Base-by-base conservation (phyloP, 2,329 filamentous ascomycete species). In the Cryphonectria parasitica region DNA sequence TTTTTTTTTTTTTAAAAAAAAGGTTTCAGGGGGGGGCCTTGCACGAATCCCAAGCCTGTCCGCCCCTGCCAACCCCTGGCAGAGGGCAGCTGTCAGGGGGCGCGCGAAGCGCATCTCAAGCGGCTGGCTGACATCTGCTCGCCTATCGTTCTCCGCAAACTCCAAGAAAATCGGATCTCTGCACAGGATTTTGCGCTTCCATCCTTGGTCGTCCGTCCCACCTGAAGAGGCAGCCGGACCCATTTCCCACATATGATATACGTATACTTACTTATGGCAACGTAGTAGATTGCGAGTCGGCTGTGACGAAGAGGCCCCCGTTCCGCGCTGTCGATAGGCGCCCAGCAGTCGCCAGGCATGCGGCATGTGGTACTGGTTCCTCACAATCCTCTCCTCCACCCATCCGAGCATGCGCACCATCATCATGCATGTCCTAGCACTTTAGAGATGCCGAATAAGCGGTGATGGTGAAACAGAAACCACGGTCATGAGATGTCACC, bases 361-460 rank as follows among this genome's bases (percentile, higher is more conserved):
- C 41, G 43, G 43, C 63, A 64, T 39, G 41, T 31, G 62, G 22
- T 41, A 15, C 22, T 6, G 61, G 22, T 25, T 41, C 2, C 61
- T 36, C 36, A 19, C 13, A 25, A 1, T 19, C 61, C 34, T 43
- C 58, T 3, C 19, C 28, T 2, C 56, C 31, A 28, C 39, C 58
- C 31, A 62, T 36, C 34, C 31, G 11, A 3, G 31, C 36, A 43
- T 34, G n/a, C 61, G 43, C 58, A 36, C n/a, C 61, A 31, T 41
- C 61, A 68, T 43, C 54, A 67, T 49, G 19, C 52, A 43, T 31
- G 64, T 67, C 67, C n/a, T 54, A 39, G 13, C 36, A 17, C 36
- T 58, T 31, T 1, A 17, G 43, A 43, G 54, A 52, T 65, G 69
- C 61, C 69, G 69, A 66, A 31, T 41, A 71, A 71, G 69, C 66